These are phyloP conservation scores for Nitzschia inconspicua DNA, from an alignment of 108 stramenopile genomes.

Conservation along the genomic window DNA sequence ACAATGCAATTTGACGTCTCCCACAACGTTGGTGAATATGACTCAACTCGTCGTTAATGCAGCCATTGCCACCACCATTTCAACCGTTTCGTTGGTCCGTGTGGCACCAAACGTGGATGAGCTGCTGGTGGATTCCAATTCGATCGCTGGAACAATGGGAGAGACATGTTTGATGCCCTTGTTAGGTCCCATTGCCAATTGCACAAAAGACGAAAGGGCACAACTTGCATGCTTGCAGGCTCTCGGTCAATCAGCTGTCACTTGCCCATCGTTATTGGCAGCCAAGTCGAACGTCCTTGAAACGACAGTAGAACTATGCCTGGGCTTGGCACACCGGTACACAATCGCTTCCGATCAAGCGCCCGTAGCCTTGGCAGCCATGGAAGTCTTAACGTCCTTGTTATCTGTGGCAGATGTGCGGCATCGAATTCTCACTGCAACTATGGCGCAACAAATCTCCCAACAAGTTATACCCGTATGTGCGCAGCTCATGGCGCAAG, in stretches of 20 bases:
- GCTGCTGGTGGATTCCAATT: slow-evolving; percentile 24
- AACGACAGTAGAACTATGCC: slow-evolving; percentile 35
- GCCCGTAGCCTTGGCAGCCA: slow-evolving; percentile 32
- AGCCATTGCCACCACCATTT: slow-evolving; percentile 38
- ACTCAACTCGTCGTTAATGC: slow-evolving; percentile 37
- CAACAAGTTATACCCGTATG: slow-evolving; percentile 10
- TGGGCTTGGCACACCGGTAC: slow-evolving; percentile 24
- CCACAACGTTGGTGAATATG: slow-evolving; percentile 27
- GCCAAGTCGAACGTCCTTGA: slow-evolving; percentile 37
- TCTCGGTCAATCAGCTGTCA: slow-evolving; percentile 17
- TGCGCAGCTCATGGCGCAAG: slow-evolving; percentile 32
- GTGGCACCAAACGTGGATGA: slow-evolving; percentile 20
- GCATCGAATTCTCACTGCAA: slow-evolving; percentile 19
- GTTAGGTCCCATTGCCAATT: not conserved
- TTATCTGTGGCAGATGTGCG: slow-evolving; percentile 45
- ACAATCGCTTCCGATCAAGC: slow-evolving; percentile 1
- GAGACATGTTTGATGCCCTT: slow-evolving; percentile 10
- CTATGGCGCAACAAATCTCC: slow-evolving; percentile 16
- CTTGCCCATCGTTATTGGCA: slow-evolving; percentile 55
- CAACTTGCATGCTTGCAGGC: slow-evolving; percentile 24
- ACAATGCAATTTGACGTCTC: slow-evolving; percentile 8
- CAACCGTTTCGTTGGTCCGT: not conserved
- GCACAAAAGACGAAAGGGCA: not conserved
- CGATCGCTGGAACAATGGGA: slow-evolving; percentile 28
- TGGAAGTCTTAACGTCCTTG: slow-evolving; percentile 51